These are phyloP conservation scores for Primulina eburnea DNA, from an alignment of 257 asterid genomes.

Conservation along the genomic window DNA sequence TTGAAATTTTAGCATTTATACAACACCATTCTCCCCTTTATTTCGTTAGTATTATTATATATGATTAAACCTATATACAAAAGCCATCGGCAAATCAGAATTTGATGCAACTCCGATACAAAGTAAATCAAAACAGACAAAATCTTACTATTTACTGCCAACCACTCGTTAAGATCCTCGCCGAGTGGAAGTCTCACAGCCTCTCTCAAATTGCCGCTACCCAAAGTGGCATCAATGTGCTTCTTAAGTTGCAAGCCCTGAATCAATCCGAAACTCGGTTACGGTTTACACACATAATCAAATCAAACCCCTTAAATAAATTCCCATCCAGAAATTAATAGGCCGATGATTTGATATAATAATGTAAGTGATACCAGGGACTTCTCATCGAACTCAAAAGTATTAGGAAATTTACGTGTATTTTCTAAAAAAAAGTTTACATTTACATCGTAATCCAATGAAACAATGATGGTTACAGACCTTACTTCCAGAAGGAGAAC, in stretches of 20 bases:
- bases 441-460: background rate
- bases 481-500: constrained; percentile 40
- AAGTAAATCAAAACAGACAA: background rate
- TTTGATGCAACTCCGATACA: background rate
- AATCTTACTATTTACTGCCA: constrained; percentile 59
- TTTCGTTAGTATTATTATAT: too few relatives aligned
- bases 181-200: constrained; percentile 59
- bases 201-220: constrained; percentile 60
- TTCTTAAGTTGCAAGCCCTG: constrained; percentile 45
- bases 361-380: too few relatives aligned
- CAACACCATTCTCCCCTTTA: too few relatives aligned
- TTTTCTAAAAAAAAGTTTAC: too few relatives aligned
- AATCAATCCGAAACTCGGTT: background rate
- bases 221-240: constrained; percentile 48
- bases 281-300: too few relatives aligned
- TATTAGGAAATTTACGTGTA: background rate
- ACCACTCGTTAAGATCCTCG: constrained; percentile 61
- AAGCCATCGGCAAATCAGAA: background rate
- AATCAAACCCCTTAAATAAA: background rate
- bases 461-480: constrained; percentile 23
- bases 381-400: too few relatives aligned
- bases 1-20: background rate
- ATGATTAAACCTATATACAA: background rate
- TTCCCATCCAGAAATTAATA: background rate
- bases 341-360: background rate